phyloP scores from a whole-genome alignment of 1,139 yeast genomes.

The Taiozyma onychis region DNA sequence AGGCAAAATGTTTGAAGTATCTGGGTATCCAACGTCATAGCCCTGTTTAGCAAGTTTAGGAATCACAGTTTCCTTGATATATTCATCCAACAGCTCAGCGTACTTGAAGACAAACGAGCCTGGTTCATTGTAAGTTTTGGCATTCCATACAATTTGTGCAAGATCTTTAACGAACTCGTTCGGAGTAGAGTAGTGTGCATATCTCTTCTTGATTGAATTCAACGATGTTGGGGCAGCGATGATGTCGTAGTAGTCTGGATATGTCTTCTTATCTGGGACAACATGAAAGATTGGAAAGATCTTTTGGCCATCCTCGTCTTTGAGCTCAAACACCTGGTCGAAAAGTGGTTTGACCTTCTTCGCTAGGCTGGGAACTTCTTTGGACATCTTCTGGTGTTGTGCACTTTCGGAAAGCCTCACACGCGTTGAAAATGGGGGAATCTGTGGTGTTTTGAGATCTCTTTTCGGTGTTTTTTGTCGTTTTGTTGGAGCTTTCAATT shows the following conservation, averaged over 20 bases:
- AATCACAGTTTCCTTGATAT: conserved; percentile 46
- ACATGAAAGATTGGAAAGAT: conserved; percentile 32
- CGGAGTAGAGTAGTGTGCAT: conserved; percentile 48
- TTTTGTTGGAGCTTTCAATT: not conserved
- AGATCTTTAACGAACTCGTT: conserved; percentile 71
- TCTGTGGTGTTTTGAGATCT: not conserved
- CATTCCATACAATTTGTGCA: conserved; percentile 86
- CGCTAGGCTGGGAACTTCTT: conserved; percentile 29
- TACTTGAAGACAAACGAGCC: conserved; percentile 63
- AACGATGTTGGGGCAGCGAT: conserved; percentile 70
- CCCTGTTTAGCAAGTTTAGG: conserved; percentile 40
- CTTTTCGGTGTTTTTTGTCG: not conserved
- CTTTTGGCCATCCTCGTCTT: conserved; percentile 32
- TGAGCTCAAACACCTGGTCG: conserved; percentile 39
- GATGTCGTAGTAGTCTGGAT: conserved; percentile 67
- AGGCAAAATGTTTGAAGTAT: conserved; percentile 54
- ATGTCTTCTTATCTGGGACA: conserved; percentile 49
- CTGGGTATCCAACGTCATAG: conserved; percentile 52
- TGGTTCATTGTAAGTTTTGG: conserved; percentile 73
- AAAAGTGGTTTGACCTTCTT: conserved; percentile 35
- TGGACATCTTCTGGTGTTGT: conserved; percentile 5
- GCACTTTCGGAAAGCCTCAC: not conserved
- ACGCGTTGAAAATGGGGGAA: not conserved
- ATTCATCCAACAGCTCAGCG: conserved; percentile 66
- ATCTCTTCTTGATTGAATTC: conserved; percentile 55